Conservation (phyloP, 2,329 filamentous ascomycete genomes). For the Cladosporium sphaerospermum region DNA sequence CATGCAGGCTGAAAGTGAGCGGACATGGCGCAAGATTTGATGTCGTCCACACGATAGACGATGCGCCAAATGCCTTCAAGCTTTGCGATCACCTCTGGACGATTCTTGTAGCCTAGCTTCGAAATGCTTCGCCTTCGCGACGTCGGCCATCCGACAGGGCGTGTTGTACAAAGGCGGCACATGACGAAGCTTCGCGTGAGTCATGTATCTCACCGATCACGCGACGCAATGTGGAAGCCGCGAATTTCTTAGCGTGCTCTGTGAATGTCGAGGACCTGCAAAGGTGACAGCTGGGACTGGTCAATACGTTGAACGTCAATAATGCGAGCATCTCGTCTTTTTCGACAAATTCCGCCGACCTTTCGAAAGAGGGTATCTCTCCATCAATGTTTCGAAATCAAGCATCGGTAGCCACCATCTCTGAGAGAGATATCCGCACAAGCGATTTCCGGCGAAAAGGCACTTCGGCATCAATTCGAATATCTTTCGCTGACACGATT, state of each 20-base stretch:
- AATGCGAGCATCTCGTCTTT: not conserved
- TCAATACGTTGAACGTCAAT: not conserved
- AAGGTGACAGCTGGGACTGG: not conserved
- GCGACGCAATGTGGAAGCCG: not conserved
- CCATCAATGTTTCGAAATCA: no score
- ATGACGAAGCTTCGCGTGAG: not conserved
- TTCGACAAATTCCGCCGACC: no score
- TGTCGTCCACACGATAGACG: not conserved
- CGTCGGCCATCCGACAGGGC: not conserved
- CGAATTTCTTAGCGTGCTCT: not conserved
- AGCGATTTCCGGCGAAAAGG: no score
- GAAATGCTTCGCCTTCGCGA: not conserved
- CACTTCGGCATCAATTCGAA: no score
- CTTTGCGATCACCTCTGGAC: not conserved
- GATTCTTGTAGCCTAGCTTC: not conserved
- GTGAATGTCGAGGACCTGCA: not conserved
- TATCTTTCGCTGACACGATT: no score
- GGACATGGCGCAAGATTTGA: not conserved
- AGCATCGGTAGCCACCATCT: no score
- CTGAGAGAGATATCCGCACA: no score
- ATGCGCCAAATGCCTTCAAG: not conserved
- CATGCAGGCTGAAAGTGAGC: not conserved
- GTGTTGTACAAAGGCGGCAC: not conserved
- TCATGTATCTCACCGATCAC: not conserved
- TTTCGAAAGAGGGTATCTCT: no score